A percentile compares a stretch with the other conserved stretches of the same genome.
These are phyloP conservation scores for Cyclocybe cylindracea DNA, from an alignment of 768 basidiomycete genomes.

Conservation along the genomic window DNA sequence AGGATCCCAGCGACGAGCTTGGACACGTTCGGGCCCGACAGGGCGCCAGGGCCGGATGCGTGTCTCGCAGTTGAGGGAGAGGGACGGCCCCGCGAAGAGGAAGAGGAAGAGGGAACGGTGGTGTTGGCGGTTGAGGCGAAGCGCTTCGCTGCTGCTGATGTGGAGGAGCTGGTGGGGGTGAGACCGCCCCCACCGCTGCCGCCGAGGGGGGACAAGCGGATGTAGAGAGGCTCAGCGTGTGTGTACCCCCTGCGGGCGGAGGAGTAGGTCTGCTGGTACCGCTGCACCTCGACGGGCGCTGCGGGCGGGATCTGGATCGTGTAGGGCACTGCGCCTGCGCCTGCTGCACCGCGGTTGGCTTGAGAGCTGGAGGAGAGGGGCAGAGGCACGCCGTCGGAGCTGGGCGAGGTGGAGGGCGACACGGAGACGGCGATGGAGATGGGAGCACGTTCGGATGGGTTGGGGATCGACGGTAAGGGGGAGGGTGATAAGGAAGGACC, in stretches of 20 bases:
- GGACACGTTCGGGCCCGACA: slow-evolving; percentile 21
- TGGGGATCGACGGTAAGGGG: slow-evolving; percentile 4
- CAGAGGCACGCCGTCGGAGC: not conserved
- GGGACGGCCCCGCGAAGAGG: slow-evolving; percentile 6
- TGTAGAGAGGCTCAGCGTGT: slow-evolving; percentile 11
- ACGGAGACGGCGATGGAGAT: no score
- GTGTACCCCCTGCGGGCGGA: not conserved
- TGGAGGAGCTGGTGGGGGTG: not conserved
- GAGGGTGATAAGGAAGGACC: slow-evolving; percentile 1
- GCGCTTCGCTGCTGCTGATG: not conserved
- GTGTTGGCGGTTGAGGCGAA: no score
- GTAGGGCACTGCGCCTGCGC: slow-evolving; percentile 11
- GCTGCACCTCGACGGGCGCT: slow-evolving; percentile 21
- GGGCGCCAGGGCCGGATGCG: not conserved
- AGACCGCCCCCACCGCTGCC: not conserved
- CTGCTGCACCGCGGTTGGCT: slow-evolving; percentile 4
- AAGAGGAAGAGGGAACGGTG: not conserved
- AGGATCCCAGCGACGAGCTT: slow-evolving; percentile 61
- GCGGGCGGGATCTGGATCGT: slow-evolving; percentile 30
- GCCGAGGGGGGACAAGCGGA: slow-evolving; percentile 2
- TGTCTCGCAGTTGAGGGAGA: not conserved
- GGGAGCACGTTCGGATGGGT: no score
- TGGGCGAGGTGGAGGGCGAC: no score
- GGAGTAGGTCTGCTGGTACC: slow-evolving; percentile 8
- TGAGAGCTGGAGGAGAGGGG: not conserved